These are phyloP conservation scores for Backusella tuberculispora DNA, from an alignment of 192 early-diverging fungal species.

Conservation along the genomic window DNA sequence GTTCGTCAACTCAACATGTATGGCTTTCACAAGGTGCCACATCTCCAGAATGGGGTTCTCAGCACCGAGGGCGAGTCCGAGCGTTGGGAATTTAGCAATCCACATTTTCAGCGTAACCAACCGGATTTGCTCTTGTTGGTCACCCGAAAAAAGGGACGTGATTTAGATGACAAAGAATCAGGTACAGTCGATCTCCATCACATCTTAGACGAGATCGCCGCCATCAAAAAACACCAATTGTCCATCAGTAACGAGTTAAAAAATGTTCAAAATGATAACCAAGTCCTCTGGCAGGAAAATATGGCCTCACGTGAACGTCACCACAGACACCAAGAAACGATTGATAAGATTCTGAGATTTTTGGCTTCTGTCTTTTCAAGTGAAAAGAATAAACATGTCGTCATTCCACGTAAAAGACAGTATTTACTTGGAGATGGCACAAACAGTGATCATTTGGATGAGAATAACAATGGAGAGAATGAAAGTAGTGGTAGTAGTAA, in stretches of 20 bases:
- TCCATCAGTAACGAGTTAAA: slow-evolving; percentile 88
- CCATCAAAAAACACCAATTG: slow-evolving; percentile 91
- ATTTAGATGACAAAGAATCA: slow-evolving; percentile 56
- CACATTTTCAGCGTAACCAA: slow-evolving; percentile 86
- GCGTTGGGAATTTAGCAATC: slow-evolving; percentile 90
- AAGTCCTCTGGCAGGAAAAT: slow-evolving; percentile 87
- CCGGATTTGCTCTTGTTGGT: slow-evolving; percentile 90
- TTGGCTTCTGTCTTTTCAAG: slow-evolving; percentile 85
- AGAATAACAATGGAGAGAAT: background rate
- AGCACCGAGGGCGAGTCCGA: slow-evolving; percentile 75
- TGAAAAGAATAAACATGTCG: slow-evolving; percentile 52
- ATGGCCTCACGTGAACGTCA: slow-evolving; percentile 75
- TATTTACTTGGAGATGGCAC: slow-evolving; percentile 36
- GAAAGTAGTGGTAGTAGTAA: too few species aligned
- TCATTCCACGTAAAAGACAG: slow-evolving; percentile 53
- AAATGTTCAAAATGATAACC: slow-evolving; percentile 87
- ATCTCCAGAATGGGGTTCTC: slow-evolving; percentile 87
- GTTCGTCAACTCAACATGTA: slow-evolving; percentile 95
- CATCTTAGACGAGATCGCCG: slow-evolving; percentile 79
- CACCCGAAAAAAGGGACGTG: slow-evolving; percentile 74
- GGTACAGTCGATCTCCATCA: slow-evolving; percentile 54
- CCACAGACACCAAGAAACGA: slow-evolving; percentile 86
- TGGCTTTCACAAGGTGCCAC: slow-evolving; percentile 96
- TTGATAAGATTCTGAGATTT: slow-evolving; percentile 94
- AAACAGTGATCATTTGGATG: background rate